A percentile compares a stretch with the other conserved stretches of the same genome.
These are phyloP conservation scores for Cordyceps fumosorosea DNA, from an alignment of 2,329 filamentous ascomycete genomes.

Conservation along the genomic window DNA sequence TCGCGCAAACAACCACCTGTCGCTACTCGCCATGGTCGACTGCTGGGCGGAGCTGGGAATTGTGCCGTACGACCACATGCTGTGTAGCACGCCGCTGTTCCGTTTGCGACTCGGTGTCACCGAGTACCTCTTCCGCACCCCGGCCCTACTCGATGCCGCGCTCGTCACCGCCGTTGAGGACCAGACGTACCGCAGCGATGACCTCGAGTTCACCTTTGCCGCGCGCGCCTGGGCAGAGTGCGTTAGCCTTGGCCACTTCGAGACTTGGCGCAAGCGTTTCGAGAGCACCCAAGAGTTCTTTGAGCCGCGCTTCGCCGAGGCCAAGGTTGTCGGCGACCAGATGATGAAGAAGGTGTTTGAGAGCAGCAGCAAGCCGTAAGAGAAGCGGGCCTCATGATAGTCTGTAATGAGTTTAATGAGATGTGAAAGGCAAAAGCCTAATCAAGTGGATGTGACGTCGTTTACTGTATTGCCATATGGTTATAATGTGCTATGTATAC, in stretches of 20 bases:
- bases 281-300: conserved; percentile 88
- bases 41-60: conserved; percentile 94
- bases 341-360: conserved; percentile 96
- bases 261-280: conserved; percentile 87
- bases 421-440: background rate
- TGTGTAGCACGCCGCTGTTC: conserved; percentile 96
- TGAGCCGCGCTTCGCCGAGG: conserved; percentile 80
- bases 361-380: conserved; percentile 55
- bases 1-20: conserved; percentile 88
- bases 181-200: conserved; percentile 86
- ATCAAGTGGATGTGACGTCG: background rate
- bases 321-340: conserved; percentile 80
- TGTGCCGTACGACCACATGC: conserved; percentile 98
- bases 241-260: conserved; percentile 84
- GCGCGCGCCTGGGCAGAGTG: conserved; percentile 94
- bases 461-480: background rate
- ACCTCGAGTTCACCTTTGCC: conserved; percentile 96
- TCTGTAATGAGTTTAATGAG: background rate
- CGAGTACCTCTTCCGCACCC: conserved; percentile 87
- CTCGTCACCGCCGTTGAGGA: conserved; percentile 83
- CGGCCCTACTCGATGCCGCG: conserved; percentile 72
- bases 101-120: conserved; percentile 95
- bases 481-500: conserved; percentile 6
- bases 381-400: background rate
- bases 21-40: conserved; percentile 92